A percentile compares a stretch with the other conserved stretches of the same genome.
These are phyloP conservation scores for Aureobasidium vineae DNA, from an alignment of 2,329 filamentous ascomycete species.

Conservation along the genomic window DNA sequence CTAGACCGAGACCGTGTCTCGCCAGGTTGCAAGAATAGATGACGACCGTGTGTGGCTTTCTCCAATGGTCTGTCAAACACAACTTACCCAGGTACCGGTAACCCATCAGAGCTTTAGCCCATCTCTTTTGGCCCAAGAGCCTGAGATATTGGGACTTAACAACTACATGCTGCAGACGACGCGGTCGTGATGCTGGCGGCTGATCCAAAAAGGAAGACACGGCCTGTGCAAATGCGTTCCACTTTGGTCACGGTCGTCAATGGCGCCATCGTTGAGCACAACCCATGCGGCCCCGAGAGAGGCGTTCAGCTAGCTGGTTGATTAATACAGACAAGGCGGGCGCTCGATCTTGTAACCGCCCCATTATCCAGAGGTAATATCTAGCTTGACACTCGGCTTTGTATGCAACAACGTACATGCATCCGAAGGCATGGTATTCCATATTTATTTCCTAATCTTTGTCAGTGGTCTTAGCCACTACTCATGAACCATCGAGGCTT, in stretches of 20 bases:
- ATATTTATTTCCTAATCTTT: constrained; percentile 22
- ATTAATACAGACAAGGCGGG: constrained; percentile 23
- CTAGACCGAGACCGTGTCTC: constrained; percentile 21
- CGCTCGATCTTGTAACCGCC: constrained; percentile 2
- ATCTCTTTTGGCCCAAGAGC: background rate
- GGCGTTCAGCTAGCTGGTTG: constrained; percentile 20
- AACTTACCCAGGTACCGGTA: constrained; percentile 22
- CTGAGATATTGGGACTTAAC: background rate
- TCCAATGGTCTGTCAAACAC: constrained; percentile 24
- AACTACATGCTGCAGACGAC: background rate
- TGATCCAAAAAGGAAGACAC: background rate
- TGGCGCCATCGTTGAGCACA: constrained; percentile 12
- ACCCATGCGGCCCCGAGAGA: constrained; percentile 2
- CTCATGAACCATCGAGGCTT: constrained; percentile 2
- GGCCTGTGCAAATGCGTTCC: background rate
- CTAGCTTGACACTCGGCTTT: constrained; percentile 11
- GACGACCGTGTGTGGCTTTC: constrained; percentile 13
- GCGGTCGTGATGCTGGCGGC: background rate
- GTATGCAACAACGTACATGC: constrained; percentile 24
- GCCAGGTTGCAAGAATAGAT: constrained; percentile 20
- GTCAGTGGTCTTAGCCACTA: constrained; percentile 24
- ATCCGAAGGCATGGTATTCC: constrained; percentile 18
- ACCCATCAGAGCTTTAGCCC: constrained; percentile 1
- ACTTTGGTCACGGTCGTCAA: background rate
- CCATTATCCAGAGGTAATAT: background rate